These are phyloP conservation scores for Sarocladium oryzae DNA, from an alignment of 2,329 filamentous ascomycete genomes.

Conservation along the genomic window DNA sequence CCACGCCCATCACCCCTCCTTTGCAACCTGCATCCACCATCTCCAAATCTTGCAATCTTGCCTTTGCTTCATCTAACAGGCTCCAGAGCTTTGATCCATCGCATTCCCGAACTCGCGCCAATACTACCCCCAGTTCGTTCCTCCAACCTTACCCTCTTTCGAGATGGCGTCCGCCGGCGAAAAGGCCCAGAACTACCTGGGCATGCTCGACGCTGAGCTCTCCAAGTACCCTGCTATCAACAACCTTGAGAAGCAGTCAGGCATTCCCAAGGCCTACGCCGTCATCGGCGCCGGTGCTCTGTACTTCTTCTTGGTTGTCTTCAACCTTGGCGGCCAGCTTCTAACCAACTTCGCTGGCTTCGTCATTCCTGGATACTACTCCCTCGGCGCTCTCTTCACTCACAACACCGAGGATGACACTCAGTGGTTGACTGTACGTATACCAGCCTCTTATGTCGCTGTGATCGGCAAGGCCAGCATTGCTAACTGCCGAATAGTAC, in stretches of 20 bases:
- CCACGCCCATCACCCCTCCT: slow-evolving; percentile 8
- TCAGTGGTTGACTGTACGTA: slow-evolving; percentile 67
- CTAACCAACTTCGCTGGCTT: slow-evolving; percentile 84
- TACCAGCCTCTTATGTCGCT: too few species aligned
- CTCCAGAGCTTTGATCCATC: background rate
- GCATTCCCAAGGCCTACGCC: slow-evolving; percentile 78
- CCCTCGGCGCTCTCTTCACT: slow-evolving; percentile 69
- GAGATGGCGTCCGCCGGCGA: slow-evolving; percentile 70
- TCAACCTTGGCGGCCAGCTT: slow-evolving; percentile 86
- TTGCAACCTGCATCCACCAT: slow-evolving; percentile 2
- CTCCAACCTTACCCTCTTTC: slow-evolving; percentile 17
- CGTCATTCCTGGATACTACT: slow-evolving; percentile 78
- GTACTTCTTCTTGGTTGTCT: slow-evolving; percentile 88
- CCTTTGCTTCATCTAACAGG: slow-evolving; percentile 1
- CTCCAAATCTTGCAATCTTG: background rate
- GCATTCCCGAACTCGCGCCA: background rate
- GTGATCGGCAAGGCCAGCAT: background rate
- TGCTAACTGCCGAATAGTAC: slow-evolving; percentile 53
- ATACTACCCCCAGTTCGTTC: background rate
- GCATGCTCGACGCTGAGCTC: slow-evolving; percentile 79
- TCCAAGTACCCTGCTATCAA: slow-evolving; percentile 78
- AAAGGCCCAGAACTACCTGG: slow-evolving; percentile 68
- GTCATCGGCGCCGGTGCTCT: slow-evolving; percentile 68
- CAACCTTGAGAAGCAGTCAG: slow-evolving; percentile 80
- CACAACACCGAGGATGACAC: slow-evolving; percentile 69